Evolutionary conservation across 163 green algal species (phyloP).

Genomic region (Chloromonas sp.): DNA sequence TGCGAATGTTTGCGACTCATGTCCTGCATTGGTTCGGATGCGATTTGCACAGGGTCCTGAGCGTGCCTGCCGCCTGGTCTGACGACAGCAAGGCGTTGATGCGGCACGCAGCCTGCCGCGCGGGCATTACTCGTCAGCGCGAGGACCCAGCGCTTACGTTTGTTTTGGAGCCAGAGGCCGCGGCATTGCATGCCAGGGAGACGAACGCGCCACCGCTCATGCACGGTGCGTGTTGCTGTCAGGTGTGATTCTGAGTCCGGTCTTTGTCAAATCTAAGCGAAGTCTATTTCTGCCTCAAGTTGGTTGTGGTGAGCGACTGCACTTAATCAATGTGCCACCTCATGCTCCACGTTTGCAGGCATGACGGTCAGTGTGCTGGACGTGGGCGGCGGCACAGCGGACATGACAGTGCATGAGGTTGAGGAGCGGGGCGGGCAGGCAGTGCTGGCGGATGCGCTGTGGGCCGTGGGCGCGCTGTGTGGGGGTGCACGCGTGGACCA

Average conservation of each 20-base stretch:
- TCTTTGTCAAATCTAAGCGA: too few species aligned
- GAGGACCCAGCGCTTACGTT: constrained; percentile 19
- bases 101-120: constrained; percentile 11
- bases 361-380: constrained; percentile 19
- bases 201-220: constrained; percentile 3
- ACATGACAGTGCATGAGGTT: constrained; percentile 21
- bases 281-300: too few species aligned
- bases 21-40: too few species aligned
- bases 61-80: constrained; percentile 20
- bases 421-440: not conserved
- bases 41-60: constrained; percentile 15
- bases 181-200: constrained; percentile 11
- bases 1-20: too few species aligned
- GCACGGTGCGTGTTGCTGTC: not conserved
- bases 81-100: constrained; percentile 18
- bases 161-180: constrained; percentile 30
- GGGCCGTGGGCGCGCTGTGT: constrained; percentile 9
- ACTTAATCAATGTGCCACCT: too few species aligned
- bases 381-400: constrained; percentile 20
- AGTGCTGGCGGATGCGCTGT: constrained; percentile 16
- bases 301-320: too few species aligned
- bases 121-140: constrained; percentile 9
- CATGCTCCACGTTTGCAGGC: not conserved
- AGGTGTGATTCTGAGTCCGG: too few species aligned
- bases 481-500: constrained; percentile 8